Evolutionary conservation across 2,329 filamentous ascomycete genomes (phyloP).

Genomic region (Cadophora gregata): DNA sequence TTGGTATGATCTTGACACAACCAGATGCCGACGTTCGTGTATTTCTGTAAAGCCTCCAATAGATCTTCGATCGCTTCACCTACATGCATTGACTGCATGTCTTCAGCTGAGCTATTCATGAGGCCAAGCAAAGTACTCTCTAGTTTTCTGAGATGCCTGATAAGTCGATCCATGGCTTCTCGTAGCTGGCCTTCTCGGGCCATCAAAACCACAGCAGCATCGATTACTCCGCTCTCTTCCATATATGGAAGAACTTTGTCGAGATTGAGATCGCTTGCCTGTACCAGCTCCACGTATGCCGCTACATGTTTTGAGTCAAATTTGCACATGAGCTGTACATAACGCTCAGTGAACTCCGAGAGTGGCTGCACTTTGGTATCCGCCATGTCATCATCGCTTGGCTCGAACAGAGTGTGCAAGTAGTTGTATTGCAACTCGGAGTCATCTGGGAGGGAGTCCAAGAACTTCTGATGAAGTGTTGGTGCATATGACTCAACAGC

Average conservation of each 20-base stretch:
- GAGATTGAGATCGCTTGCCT: constrained; percentile 78
- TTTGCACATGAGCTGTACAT: constrained; percentile 89
- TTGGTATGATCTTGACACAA: constrained; percentile 87
- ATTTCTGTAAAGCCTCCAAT: constrained; percentile 82
- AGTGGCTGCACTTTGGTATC: constrained; percentile 49
- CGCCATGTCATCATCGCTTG: constrained; percentile 48
- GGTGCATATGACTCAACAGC: constrained; percentile 61
- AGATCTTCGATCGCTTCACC: constrained; percentile 75
- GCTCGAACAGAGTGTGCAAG: constrained; percentile 75
- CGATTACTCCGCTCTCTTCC: constrained; percentile 87
- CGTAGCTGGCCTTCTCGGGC: constrained; percentile 84
- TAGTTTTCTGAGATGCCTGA: constrained; percentile 80
- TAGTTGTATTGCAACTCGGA: constrained; percentile 67
- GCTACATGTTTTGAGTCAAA: constrained; percentile 84
- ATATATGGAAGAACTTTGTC: constrained; percentile 84
- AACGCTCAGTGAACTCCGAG: constrained; percentile 76
- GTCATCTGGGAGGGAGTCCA: constrained; percentile 59
- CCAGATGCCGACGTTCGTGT: constrained; percentile 93
- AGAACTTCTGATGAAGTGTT: constrained; percentile 60
- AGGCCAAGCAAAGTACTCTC: constrained; percentile 80
- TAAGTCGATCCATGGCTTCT: constrained; percentile 83
- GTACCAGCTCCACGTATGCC: constrained; percentile 79
- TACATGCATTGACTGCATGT: constrained; percentile 58
- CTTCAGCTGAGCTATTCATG: constrained; percentile 64
- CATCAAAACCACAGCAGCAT: constrained; percentile 91